These are phyloP conservation scores for Solanum stenotomum DNA, from an alignment of 257 asterid species.

Conservation along the genomic window DNA sequence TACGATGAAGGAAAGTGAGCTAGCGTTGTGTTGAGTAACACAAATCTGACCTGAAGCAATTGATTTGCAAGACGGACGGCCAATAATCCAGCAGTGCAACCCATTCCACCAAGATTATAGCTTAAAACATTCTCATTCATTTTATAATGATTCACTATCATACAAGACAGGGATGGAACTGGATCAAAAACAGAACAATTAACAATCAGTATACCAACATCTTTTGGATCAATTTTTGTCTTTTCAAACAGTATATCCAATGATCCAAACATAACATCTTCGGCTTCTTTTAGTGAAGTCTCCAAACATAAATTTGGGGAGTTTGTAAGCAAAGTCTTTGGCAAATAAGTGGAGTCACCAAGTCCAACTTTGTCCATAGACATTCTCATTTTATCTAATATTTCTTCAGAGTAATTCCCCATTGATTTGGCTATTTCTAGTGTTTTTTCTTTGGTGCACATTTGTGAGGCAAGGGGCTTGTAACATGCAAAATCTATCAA, in stretches of 20 bases:
- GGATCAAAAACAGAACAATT: slow-evolving; percentile 41
- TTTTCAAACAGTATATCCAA: slow-evolving; percentile 20
- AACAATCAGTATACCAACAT: slow-evolving; percentile 31
- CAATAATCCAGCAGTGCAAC: slow-evolving; percentile 41
- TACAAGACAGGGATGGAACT: slow-evolving; percentile 33
- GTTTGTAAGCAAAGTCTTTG: slow-evolving; percentile 15
- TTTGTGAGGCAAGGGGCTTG: background rate
- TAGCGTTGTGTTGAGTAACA: too few species aligned
- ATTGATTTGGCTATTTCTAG: background rate
- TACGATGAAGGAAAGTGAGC: too few species aligned
- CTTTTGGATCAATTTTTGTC: slow-evolving; percentile 19
- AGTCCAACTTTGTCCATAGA: slow-evolving; percentile 33
- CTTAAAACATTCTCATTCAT: slow-evolving; percentile 23
- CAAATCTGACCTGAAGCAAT: slow-evolving; percentile 8
- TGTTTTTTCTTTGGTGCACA: background rate
- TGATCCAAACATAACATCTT: slow-evolving; percentile 30
- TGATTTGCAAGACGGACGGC: slow-evolving; percentile 33
- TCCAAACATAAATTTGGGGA: slow-evolving; percentile 23
- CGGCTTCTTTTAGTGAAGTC: slow-evolving; percentile 29
- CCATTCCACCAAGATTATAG: slow-evolving; percentile 41
- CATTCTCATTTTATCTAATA: slow-evolving; percentile 1
- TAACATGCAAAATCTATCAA: background rate
- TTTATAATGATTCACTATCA: slow-evolving; percentile 33
- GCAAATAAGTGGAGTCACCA: slow-evolving; percentile 33
- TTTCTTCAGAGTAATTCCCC: background rate